phyloP scores from a whole-genome alignment of 768 basidiomycete species.

The Inosperma sp. region DNA sequence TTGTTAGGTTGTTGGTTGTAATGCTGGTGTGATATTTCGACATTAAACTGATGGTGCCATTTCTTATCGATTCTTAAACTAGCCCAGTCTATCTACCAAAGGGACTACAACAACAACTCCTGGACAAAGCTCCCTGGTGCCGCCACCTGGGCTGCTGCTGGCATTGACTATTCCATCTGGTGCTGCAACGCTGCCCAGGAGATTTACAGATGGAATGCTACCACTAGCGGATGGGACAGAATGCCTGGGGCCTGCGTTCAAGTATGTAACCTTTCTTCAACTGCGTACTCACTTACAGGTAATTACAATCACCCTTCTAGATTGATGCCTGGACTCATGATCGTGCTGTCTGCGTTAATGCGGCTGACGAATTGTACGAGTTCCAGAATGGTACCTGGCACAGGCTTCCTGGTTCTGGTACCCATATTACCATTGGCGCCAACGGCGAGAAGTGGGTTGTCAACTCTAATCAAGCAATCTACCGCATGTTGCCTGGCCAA shows the following conservation, averaged over 20 bases:
- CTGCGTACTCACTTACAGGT: neutral
- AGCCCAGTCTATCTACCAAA: neutral
- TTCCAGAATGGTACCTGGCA: neutral
- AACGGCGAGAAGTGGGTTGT: neutral
- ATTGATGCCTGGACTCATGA: slow-evolving; percentile 2
- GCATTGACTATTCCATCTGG: slow-evolving; percentile 3
- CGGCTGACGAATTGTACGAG: neutral
- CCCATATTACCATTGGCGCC: slow-evolving; percentile 1
- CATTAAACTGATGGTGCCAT: neutral
- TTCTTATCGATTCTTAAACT: neutral
- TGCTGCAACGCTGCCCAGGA: neutral
- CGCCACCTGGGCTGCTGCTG: neutral
- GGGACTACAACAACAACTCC: neutral
- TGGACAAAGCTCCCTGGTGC: slow-evolving; percentile 1
- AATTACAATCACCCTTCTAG: neutral
- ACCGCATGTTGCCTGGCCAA: too few relatives aligned
- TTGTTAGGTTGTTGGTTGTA: neutral
- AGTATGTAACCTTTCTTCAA: neutral
- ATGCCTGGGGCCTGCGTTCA: slow-evolving; percentile 1
- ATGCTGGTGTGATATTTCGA: neutral
- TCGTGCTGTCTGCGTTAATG: neutral
- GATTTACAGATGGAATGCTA: neutral
- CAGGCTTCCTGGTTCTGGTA: neutral
- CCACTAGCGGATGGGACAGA: neutral
- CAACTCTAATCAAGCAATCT: too few relatives aligned